A percentile compares a stretch with the other conserved stretches of the same genome.
Conservation (phyloP, 1,139 yeast genomes). For the Kurtzmaniella natalensis region DNA sequence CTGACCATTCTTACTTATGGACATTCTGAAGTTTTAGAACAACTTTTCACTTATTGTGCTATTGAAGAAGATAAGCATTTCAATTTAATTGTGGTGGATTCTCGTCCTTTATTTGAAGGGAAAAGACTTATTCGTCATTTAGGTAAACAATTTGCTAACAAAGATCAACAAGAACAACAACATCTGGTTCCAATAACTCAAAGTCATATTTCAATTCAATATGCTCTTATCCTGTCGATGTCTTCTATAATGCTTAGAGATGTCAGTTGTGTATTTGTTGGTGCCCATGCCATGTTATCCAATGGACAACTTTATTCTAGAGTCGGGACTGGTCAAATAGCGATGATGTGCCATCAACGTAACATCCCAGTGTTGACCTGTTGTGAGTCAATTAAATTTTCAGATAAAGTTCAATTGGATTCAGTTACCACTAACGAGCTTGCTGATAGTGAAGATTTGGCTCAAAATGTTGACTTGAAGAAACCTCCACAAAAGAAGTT, state of each 20-base stretch:
- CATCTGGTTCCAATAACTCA: conserved; percentile 29
- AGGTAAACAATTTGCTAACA: conserved; percentile 28
- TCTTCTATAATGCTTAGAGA: conserved; percentile 72
- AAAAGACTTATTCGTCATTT: conserved; percentile 65
- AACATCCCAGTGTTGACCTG: conserved; percentile 93
- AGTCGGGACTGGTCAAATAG: conserved; percentile 91
- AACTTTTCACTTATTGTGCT: conserved; percentile 69
- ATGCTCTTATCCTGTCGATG: conserved; percentile 74
- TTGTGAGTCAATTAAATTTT: conserved; percentile 92
- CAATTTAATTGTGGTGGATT: conserved; percentile 83
- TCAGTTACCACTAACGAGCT: conserved; percentile 91
- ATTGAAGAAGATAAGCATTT: conserved; percentile 59
- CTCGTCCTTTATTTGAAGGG: conserved; percentile 96
- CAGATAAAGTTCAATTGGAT: conserved; percentile 93
- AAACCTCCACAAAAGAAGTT: conserved; percentile 61
- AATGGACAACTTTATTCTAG: conserved; percentile 91
- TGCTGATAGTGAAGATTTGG: conserved; percentile 77
- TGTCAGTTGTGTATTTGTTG: conserved; percentile 86
- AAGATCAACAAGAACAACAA: neutral
- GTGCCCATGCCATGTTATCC: conserved; percentile 96
- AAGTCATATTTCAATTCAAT: conserved; percentile 39
- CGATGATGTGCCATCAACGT: conserved; percentile 84
- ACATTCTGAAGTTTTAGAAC: conserved; percentile 77
- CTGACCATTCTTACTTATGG: conserved; percentile 86
- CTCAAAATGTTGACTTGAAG: conserved; percentile 40